These are phyloP conservation scores for Aspergillus avenaceus DNA, from an alignment of 495 filamentous ascomycete genomes.

Conservation along the genomic window DNA sequence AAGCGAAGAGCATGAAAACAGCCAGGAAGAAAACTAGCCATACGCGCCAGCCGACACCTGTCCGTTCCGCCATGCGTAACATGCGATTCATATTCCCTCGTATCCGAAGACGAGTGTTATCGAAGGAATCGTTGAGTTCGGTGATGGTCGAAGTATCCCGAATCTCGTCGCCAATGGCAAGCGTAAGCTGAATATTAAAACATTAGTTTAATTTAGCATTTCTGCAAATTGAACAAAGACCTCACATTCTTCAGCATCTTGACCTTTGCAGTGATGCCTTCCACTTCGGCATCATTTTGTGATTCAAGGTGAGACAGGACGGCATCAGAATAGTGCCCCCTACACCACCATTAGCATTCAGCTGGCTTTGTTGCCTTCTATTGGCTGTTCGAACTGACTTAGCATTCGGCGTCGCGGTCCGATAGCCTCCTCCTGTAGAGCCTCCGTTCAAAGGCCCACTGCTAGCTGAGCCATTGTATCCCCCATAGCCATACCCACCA, in stretches of 20 bases:
- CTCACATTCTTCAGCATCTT: slow-evolving; percentile 86
- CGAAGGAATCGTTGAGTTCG: slow-evolving; percentile 81
- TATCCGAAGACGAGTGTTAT: slow-evolving; percentile 72
- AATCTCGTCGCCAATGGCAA: slow-evolving; percentile 93
- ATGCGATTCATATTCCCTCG: slow-evolving; percentile 94
- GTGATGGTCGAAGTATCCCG: slow-evolving; percentile 77
- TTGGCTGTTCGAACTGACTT: slow-evolving; percentile 46
- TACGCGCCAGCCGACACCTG: slow-evolving; percentile 89
- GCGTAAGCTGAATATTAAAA: slow-evolving; percentile 61
- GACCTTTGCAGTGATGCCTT: slow-evolving; percentile 87
- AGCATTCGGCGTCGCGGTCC: slow-evolving; percentile 78
- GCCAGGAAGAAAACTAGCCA: slow-evolving; percentile 85
- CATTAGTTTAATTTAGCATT: not conserved
- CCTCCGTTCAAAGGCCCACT: slow-evolving; percentile 34
- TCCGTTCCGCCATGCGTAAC: slow-evolving; percentile 90
- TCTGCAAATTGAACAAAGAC: slow-evolving; percentile 11
- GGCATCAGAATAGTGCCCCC: slow-evolving; percentile 90
- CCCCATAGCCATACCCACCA: slow-evolving; percentile 51
- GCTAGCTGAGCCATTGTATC: slow-evolving; percentile 58
- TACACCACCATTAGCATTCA: slow-evolving; percentile 23
- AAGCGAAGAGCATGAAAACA: slow-evolving; percentile 77
- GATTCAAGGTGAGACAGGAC: slow-evolving; percentile 91
- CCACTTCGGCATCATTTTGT: slow-evolving; percentile 89
- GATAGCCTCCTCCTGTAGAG: slow-evolving; percentile 33
- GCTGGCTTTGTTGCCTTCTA: not conserved